These are phyloP conservation scores for Gloeopeniophorella convolvens DNA, from an alignment of 768 basidiomycete genomes.

Conservation along the genomic window DNA sequence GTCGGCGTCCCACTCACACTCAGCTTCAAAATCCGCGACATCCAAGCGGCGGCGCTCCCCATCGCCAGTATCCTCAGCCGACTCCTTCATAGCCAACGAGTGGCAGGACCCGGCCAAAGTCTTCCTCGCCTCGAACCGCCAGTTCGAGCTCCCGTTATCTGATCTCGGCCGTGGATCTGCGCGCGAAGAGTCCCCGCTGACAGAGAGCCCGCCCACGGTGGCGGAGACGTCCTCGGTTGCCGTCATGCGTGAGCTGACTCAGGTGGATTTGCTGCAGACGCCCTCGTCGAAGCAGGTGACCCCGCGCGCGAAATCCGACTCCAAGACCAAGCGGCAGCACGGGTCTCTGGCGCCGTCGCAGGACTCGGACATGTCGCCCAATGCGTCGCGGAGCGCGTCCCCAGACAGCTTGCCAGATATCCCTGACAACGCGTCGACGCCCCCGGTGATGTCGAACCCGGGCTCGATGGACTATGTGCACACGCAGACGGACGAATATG, in stretches of 20 bases:
- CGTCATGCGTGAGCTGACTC: background rate
- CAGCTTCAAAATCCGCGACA: constrained; percentile 3
- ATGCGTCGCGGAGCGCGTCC: background rate
- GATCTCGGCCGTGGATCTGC: constrained; percentile 39
- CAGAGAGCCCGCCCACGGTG: constrained; percentile 6
- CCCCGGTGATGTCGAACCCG: constrained; percentile 14
- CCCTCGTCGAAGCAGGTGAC: background rate
- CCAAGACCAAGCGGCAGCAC: no score
- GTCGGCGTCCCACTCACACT: background rate
- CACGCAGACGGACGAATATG: constrained; percentile 9
- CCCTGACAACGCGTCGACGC: constrained; percentile 7
- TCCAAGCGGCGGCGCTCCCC: constrained; percentile 13
- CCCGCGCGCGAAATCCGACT: no score
- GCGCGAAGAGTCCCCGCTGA: constrained; percentile 9
- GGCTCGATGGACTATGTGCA: background rate
- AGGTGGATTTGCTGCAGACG: background rate
- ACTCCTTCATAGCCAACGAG: constrained; percentile 12
- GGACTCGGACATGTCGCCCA: constrained; percentile 1
- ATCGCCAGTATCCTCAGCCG: constrained; percentile 1
- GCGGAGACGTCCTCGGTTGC: background rate
- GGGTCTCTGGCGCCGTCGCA: no score
- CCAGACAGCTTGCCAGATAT: background rate
- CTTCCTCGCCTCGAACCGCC: constrained; percentile 16
- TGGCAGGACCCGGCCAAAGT: constrained; percentile 17
- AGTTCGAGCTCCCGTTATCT: constrained; percentile 48